Evolutionary conservation across 2,329 filamentous ascomycete genomes (phyloP).

Genomic region (Raffaelea albimanens): DNA sequence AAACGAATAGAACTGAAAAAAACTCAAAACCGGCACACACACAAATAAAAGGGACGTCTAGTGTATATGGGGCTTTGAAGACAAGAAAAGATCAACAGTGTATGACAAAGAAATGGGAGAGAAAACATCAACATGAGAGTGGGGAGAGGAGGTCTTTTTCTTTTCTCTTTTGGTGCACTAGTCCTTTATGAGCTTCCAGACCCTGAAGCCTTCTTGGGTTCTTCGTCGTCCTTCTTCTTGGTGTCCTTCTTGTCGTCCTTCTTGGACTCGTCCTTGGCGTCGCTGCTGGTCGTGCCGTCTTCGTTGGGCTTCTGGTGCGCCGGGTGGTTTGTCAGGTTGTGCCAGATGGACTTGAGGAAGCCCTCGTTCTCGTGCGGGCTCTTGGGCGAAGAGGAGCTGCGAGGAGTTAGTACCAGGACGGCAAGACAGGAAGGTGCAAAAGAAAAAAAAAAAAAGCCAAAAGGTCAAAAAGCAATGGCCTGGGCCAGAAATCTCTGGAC

Average conservation of each 20-base stretch:
- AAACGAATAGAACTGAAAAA: background rate
- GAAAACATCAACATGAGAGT: background rate
- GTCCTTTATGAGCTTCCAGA: conserved; percentile 21
- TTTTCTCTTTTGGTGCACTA: no score
- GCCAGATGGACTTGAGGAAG: conserved; percentile 89
- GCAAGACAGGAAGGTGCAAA: background rate
- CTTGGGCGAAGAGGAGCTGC: conserved; percentile 7
- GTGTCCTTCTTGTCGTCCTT: background rate
- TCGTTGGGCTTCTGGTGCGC: conserved; percentile 34
- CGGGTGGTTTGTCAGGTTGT: conserved; percentile 74
- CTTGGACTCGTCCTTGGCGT: conserved; percentile 11
- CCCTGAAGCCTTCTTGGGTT: conserved; percentile 22
- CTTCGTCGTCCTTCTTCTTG: background rate
- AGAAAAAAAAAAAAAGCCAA: background rate
- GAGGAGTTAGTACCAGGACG: background rate
- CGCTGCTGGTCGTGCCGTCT: no score
- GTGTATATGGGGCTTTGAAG: background rate
- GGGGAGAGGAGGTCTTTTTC: background rate
- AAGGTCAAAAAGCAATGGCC: no score
- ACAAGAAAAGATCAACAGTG: no score
- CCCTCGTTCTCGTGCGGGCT: conserved; percentile 69
- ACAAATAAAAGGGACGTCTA: background rate
- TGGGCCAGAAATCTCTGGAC: no score
- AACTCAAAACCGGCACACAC: background rate
- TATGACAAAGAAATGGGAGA: background rate